Conservation (phyloP, 495 filamentous ascomycete species). For the Halenospora varia region DNA sequence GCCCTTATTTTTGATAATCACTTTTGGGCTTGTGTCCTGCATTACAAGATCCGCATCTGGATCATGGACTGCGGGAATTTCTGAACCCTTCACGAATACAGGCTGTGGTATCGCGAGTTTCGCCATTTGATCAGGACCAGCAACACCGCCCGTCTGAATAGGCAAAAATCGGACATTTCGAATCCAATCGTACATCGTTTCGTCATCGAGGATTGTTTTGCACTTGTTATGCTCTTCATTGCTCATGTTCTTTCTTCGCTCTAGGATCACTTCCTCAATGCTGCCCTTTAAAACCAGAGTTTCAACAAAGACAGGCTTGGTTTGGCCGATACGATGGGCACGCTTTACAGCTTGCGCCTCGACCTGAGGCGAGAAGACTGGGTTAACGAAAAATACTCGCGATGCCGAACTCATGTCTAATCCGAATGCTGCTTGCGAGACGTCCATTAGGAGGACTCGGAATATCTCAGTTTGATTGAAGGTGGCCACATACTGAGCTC, state of each 20-base stretch:
- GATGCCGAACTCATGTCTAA: slow-evolving; percentile 79
- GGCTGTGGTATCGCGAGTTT: slow-evolving; percentile 46
- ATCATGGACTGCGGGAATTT: background rate
- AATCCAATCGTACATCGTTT: slow-evolving; percentile 74
- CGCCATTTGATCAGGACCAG: slow-evolving; percentile 52
- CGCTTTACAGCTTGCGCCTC: slow-evolving; percentile 92
- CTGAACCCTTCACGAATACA: slow-evolving; percentile 47
- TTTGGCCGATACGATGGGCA: slow-evolving; percentile 84
- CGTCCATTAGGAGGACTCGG: slow-evolving; percentile 83
- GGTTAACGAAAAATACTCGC: slow-evolving; percentile 88
- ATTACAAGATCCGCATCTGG: slow-evolving; percentile 17
- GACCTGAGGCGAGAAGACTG: slow-evolving; percentile 78
- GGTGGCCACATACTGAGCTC: slow-evolving; percentile 67
- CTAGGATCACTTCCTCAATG: slow-evolving; percentile 80
- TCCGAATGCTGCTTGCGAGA: slow-evolving; percentile 81
- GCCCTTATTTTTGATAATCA: background rate
- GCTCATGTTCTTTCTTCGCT: slow-evolving; percentile 72
- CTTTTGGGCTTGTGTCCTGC: slow-evolving; percentile 1
- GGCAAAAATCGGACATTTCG: slow-evolving; percentile 63
- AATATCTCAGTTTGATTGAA: slow-evolving; percentile 66
- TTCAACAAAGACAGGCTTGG: slow-evolving; percentile 75
- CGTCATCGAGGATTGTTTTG: slow-evolving; percentile 72
- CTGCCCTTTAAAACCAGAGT: slow-evolving; percentile 79
- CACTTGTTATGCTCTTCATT: slow-evolving; percentile 63
- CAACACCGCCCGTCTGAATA: slow-evolving; percentile 41